Conservation (phyloP, 2,329 filamentous ascomycete genomes). For the Colletotrichum plurivorum region DNA sequence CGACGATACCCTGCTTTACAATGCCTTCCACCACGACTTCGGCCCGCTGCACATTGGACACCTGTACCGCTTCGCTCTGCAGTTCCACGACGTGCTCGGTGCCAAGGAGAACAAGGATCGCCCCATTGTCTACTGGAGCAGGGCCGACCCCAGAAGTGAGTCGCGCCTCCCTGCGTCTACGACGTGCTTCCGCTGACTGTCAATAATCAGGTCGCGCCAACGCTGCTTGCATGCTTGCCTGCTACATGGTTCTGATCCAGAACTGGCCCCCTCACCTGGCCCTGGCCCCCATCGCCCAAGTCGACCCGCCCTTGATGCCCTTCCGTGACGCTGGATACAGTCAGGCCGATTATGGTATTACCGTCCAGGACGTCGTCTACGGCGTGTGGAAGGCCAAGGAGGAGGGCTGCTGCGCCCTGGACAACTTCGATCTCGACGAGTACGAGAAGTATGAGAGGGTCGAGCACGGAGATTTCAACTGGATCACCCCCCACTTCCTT, state of each 20-base stretch:
- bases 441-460: slow-evolving; percentile 97
- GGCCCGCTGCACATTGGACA: slow-evolving; percentile 98
- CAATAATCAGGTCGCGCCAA: slow-evolving; percentile 82
- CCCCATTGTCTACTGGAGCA: slow-evolving; percentile 96
- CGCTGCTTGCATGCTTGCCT: slow-evolving; percentile 93
- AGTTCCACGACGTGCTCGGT: slow-evolving; percentile 94
- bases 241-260: slow-evolving; percentile 99
- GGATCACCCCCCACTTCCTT: slow-evolving; percentile 94
- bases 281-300: slow-evolving; percentile 94
- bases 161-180: slow-evolving; percentile 42
- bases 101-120: slow-evolving; percentile 91
- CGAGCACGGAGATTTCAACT: slow-evolving; percentile 99
- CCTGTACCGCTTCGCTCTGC: slow-evolving; percentile 94
- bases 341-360: slow-evolving; percentile 96
- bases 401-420: slow-evolving; percentile 89
- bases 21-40: slow-evolving; percentile 98
- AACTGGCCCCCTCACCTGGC: slow-evolving; percentile 97
- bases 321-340: slow-evolving; percentile 99
- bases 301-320: slow-evolving; percentile 97
- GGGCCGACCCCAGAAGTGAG: slow-evolving; percentile 90
- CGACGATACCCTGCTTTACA: slow-evolving; percentile 93
- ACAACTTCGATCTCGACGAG: slow-evolving; percentile 96
- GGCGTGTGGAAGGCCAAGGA: slow-evolving; percentile 99
- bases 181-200: slow-evolving; percentile 44
- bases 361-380: slow-evolving; percentile 97